These are phyloP conservation scores for Marsdenia floribunda DNA, from an alignment of 257 asterid genomes.

Conservation along the genomic window DNA sequence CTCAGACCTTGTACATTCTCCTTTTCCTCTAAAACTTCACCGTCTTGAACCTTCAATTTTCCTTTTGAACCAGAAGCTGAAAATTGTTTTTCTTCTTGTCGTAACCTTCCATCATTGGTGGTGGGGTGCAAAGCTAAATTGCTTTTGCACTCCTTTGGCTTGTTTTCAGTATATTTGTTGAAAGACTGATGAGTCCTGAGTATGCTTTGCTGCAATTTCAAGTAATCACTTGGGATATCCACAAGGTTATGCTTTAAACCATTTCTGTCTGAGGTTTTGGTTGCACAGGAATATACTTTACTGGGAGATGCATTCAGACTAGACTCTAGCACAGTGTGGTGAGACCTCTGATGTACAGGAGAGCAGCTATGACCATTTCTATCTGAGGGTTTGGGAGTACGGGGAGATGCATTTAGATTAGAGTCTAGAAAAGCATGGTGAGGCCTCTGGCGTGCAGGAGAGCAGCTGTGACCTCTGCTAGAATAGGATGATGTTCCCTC, in stretches of 20 bases:
- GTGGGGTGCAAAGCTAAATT: slow-evolving; percentile 8
- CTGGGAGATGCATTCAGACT: slow-evolving; percentile 23
- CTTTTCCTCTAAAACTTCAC: slow-evolving; percentile 4
- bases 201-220: slow-evolving; percentile 22
- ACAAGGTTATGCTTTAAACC: slow-evolving; percentile 20
- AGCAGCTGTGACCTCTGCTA: slow-evolving; percentile 21
- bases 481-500: slow-evolving; percentile 40
- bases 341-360: slow-evolving; percentile 21
- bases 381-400: too few species aligned
- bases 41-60: slow-evolving; percentile 8
- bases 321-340: slow-evolving; percentile 21
- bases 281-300: slow-evolving; percentile 19
- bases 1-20: background rate
- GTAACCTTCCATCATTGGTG: slow-evolving; percentile 2
- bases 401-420: slow-evolving; percentile 19
- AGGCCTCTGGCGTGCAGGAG: slow-evolving; percentile 23
- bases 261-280: slow-evolving; percentile 23
- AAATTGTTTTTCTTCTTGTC: slow-evolving; percentile 2
- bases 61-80: slow-evolving; percentile 3
- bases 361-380: slow-evolving; percentile 18
- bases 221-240: slow-evolving; percentile 23
- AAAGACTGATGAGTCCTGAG: slow-evolving; percentile 25
- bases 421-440: slow-evolving; percentile 20
- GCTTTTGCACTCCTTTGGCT: slow-evolving; percentile 16
- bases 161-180: slow-evolving; percentile 21